Base-by-base conservation (phyloP, 768 basidiomycete genomes). In the Trametes meyenii region DNA sequence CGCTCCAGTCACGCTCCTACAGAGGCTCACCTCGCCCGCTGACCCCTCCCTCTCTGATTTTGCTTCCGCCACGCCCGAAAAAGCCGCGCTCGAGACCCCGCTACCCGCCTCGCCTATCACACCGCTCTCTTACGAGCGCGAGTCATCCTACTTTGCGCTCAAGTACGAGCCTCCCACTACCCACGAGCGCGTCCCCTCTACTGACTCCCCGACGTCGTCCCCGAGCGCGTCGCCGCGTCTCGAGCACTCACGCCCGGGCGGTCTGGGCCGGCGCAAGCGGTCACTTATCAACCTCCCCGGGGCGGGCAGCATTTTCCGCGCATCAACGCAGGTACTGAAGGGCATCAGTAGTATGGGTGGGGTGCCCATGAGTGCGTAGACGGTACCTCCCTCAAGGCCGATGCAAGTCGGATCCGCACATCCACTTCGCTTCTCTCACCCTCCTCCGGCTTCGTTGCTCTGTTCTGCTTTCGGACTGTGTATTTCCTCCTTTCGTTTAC, bases 291-390 rank as follows among this genome's bases (percentile, higher is more conserved):
- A 46, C 17, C 19, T 64, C 23, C 62, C 66, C 48, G 59, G 65
- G 44, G 54, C 69, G 13, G 67, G 58, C 6, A 51, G 65, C 38
- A 46, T 74, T 45, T 42, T 73, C 60, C 69, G 70, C 40, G 71
- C 67, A 4, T 67, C 71, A 2, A 63, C 66, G 2, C 71, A 70
- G 24, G 59, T 74, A 46, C 67, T 74, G 46, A 71, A 66, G 42
- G 69, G 74, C 38, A 70, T 74, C 24, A 69, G 62, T 58, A 51
- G 56, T 3, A 58, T 70, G 23, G 59, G 68, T 23, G 67, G 66
- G 0, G 40, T 64, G 44, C 65, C 70, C 7, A 45, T 69, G 49
- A 65, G 62, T 23, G 55, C 59, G 8, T 68, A 58, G 50, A 52
- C 8, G 17, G 8, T n/a, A n/a, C n/a, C n/a, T n/a, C n/a, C n/a